Percentiles rank a stretch among this genome's conserved stretches.
Conservation (phyloP, 148 eudicot genomes). For the Nepenthes gracilis region DNA sequence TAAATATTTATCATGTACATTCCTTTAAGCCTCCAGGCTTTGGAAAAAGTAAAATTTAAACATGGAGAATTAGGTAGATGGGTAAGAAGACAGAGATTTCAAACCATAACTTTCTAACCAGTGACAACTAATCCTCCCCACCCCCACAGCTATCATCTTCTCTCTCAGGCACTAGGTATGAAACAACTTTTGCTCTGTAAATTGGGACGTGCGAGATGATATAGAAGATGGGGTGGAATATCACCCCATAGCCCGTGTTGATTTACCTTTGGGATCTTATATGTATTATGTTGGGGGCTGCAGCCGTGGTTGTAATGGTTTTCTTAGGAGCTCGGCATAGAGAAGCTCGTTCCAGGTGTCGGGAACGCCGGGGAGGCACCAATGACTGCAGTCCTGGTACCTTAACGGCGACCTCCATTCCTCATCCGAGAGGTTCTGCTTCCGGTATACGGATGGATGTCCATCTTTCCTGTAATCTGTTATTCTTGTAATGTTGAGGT, state of each 20-base stretch:
- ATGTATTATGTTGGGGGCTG: conserved; percentile 4
- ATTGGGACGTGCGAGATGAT: neutral
- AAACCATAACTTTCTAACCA: no score
- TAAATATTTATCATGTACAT: no score
- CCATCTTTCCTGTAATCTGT: conserved; percentile 84
- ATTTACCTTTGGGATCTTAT: conserved; percentile 4
- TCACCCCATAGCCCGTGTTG: neutral
- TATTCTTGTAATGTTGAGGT: conserved; percentile 64
- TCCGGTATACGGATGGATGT: conserved; percentile 77
- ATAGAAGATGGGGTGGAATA: neutral
- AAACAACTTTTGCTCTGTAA: no score
- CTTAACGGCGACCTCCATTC: conserved; percentile 43
- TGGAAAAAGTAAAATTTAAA: no score
- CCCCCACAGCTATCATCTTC: no score
- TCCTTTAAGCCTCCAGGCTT: no score
- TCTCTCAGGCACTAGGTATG: no score
- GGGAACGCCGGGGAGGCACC: conserved; percentile 99
- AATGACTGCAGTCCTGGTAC: conserved; percentile 93
- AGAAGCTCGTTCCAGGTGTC: conserved; percentile 94
- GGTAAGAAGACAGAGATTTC: no score
- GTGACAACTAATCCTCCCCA: no score
- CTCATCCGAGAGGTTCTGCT: conserved; percentile 25
- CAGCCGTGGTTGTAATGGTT: conserved; percentile 22
- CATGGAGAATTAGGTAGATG: no score
- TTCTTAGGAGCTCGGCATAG: conserved; percentile 61